These are phyloP conservation scores for Epichloe sibirici DNA, from an alignment of 2,329 filamentous ascomycete species.

Conservation along the genomic window DNA sequence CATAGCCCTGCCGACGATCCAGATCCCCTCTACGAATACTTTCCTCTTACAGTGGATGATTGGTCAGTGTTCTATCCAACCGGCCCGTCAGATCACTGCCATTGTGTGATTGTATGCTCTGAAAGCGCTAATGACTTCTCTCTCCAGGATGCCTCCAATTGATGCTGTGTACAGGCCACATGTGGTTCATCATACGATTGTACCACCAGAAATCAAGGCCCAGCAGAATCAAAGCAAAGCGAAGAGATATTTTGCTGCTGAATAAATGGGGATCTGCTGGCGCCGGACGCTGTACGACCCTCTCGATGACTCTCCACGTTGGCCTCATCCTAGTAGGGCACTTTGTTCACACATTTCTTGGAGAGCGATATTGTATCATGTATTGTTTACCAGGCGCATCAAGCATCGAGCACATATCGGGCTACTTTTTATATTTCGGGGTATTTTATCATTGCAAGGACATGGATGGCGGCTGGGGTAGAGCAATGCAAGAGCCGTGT, in stretches of 20 bases:
- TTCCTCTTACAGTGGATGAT: conserved; percentile 80
- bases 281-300: not conserved
- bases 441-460: not conserved
- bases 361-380: not conserved
- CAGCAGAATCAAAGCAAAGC: conserved; percentile 52
- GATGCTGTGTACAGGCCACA: conserved; percentile 86
- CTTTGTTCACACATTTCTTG: not conserved
- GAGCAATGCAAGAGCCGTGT: conserved; percentile 3
- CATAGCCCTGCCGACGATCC: conserved; percentile 62
- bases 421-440: not conserved
- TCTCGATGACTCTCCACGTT: not conserved
- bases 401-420: conserved; percentile 1
- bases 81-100: not conserved
- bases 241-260: conserved; percentile 62
- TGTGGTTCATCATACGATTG: conserved; percentile 77
- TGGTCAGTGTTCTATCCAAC: conserved; percentile 37
- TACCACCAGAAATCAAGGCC: conserved; percentile 58
- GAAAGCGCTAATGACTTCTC: not conserved
- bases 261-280: conserved; percentile 23
- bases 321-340: not conserved
- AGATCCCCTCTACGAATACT: conserved; percentile 88
- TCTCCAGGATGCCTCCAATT: conserved; percentile 62
- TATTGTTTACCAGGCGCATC: not conserved
- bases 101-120: not conserved
- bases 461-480: conserved; percentile 3